Percentiles rank a stretch among this genome's conserved stretches.
Evolutionary conservation across 768 basidiomycete species (phyloP).

Genomic region (Artomyces pyxidatus): DNA sequence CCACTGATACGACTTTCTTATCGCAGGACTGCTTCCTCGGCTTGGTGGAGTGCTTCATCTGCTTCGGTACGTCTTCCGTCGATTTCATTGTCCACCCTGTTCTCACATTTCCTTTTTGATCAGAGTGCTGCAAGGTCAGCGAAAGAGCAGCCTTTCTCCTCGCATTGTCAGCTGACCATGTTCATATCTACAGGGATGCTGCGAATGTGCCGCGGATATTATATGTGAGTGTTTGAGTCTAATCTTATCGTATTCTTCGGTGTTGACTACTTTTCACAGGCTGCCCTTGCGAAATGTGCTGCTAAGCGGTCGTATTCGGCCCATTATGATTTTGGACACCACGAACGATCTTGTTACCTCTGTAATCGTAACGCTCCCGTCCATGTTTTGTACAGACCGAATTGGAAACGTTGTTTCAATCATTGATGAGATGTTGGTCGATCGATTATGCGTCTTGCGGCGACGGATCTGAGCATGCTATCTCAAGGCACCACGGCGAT

Average conservation of each 20-base stretch:
- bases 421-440: too few relatives aligned
- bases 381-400: too few relatives aligned
- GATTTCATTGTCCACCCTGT: not conserved
- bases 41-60: slow-evolving; percentile 57
- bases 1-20: not conserved
- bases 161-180: not conserved
- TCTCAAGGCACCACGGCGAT: too few relatives aligned
- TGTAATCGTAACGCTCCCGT: too few relatives aligned
- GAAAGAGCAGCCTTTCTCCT: not conserved
- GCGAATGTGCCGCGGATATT: slow-evolving; percentile 64
- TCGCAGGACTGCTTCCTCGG: slow-evolving; percentile 61
- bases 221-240: slow-evolving; percentile 40
- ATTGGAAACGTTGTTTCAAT: too few relatives aligned
- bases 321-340: too few relatives aligned
- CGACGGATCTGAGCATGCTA: too few relatives aligned
- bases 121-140: slow-evolving; percentile 66
- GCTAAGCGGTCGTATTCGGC: slow-evolving; percentile 27
- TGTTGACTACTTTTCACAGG: slow-evolving; percentile 29
- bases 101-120: not conserved
- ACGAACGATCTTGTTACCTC: too few relatives aligned
- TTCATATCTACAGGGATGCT: slow-evolving; percentile 44
- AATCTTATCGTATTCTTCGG: slow-evolving; percentile 2
- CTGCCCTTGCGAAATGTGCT: slow-evolving; percentile 77
- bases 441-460: too few relatives aligned
- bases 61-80: slow-evolving; percentile 46